Conservation (phyloP, 768 basidiomycete genomes). For the Tricholoma hemisulphureum region DNA sequence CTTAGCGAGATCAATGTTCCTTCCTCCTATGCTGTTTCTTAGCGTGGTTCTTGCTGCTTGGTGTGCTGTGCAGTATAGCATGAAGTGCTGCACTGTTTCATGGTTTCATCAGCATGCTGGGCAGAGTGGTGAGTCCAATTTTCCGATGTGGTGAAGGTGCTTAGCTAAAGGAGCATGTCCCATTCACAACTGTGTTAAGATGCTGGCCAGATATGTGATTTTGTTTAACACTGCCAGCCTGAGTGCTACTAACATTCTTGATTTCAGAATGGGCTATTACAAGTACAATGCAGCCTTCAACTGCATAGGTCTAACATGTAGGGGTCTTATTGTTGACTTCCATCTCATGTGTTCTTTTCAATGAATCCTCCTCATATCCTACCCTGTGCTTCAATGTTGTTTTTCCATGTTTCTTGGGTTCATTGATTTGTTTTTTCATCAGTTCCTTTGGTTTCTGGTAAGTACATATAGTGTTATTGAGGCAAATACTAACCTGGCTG, state of each 20-base stretch:
- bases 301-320: not conserved
- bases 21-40: not conserved
- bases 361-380: not conserved
- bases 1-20: not conserved
- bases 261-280: no score
- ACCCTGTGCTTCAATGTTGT: not conserved
- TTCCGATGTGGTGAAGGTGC: not conserved
- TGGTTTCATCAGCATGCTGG: not conserved
- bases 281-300: no score
- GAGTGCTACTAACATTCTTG: no score
- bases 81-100: not conserved
- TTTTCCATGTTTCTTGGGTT: not conserved
- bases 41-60: not conserved
- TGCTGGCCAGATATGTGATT: not conserved
- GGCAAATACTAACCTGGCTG: not conserved
- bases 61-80: not conserved
- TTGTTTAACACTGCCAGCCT: no score
- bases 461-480: not conserved
- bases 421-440: not conserved
- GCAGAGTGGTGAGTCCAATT: not conserved
- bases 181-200: not conserved
- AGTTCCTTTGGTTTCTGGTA: not conserved
- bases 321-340: not conserved
- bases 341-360: not conserved
- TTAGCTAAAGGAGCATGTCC: not conserved